Evolutionary conservation across 441 rosid species (phyloP).

Genomic region (Mallotus repandus): DNA sequence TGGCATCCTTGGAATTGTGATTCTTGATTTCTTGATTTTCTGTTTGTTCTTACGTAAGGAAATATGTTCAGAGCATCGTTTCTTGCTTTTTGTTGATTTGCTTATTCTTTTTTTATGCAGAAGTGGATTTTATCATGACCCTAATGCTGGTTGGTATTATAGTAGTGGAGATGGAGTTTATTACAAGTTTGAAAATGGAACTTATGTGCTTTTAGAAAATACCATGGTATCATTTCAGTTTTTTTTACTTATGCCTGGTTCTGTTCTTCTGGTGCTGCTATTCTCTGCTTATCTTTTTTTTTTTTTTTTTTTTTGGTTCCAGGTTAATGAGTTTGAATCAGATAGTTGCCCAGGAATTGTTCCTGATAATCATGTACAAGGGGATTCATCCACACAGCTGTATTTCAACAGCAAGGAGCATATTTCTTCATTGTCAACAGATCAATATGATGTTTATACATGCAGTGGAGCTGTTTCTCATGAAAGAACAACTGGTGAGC

Average conservation of each 20-base stretch:
- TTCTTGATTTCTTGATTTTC: neutral
- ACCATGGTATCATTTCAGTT: slow-evolving; percentile 32
- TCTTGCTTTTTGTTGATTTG: neutral
- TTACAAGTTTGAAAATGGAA: slow-evolving; percentile 79
- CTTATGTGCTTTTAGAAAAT: slow-evolving; percentile 55
- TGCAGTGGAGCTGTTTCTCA: slow-evolving; percentile 15
- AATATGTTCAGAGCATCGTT: neutral
- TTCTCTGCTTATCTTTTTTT: neutral
- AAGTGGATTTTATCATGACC: slow-evolving; percentile 87
- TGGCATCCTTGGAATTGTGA: neutral
- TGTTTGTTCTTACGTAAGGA: too few relatives aligned
- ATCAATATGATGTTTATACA: slow-evolving; percentile 28
- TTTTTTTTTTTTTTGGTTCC: neutral
- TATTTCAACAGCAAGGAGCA: slow-evolving; percentile 19
- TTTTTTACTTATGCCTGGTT: neutral
- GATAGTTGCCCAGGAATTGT: slow-evolving; percentile 25
- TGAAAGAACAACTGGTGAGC: slow-evolving; percentile 40
- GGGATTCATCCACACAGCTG: slow-evolving; percentile 26
- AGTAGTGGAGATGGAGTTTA: slow-evolving; percentile 72
- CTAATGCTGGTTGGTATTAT: slow-evolving; percentile 85
- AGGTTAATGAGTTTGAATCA: slow-evolving; percentile 34
- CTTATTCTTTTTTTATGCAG: slow-evolving; percentile 34
- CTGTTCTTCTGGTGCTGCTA: neutral
- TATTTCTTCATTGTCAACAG: slow-evolving; percentile 15
- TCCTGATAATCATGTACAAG: slow-evolving; percentile 30